phyloP scores from a whole-genome alignment of 1,284 basidiomycete genomes.

The Austroboletus novae-zelandiae region DNA sequence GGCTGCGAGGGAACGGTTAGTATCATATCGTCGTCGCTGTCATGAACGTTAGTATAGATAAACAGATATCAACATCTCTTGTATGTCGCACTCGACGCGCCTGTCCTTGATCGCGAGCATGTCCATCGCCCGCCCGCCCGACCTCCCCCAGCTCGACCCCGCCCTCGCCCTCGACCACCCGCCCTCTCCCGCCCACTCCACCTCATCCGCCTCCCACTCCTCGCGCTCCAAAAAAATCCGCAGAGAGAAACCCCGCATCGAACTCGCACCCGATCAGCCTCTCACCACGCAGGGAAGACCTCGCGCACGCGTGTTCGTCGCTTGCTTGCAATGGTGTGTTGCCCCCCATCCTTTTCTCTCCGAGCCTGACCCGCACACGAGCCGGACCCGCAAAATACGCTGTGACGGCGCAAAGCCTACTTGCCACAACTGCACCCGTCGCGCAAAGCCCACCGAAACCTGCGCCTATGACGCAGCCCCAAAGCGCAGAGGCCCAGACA shows the following conservation, averaged over 20 bases:
- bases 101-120: slow-evolving; percentile 18
- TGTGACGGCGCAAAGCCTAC: slow-evolving; percentile 76
- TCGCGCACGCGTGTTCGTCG: slow-evolving; percentile 71
- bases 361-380: slow-evolving; percentile 28
- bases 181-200: background rate
- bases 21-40: background rate
- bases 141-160: slow-evolving; percentile 8
- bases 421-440: slow-evolving; percentile 67
- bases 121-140: slow-evolving; percentile 10
- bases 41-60: slow-evolving; percentile 3
- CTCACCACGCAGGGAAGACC: slow-evolving; percentile 73
- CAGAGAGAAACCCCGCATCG: slow-evolving; percentile 60
- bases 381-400: slow-evolving; percentile 73
- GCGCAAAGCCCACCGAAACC: slow-evolving; percentile 39
- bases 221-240: slow-evolving; percentile 39
- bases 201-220: background rate
- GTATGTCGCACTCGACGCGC: background rate
- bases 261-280: slow-evolving; percentile 67
- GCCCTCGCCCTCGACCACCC: background rate
- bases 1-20: background rate
- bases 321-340: slow-evolving; percentile 70
- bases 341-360: background rate
- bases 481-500: slow-evolving; percentile 75
- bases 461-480: slow-evolving; percentile 68
- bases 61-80: slow-evolving; percentile 20